These are phyloP conservation scores for Tylopilus orsonianus DNA, from an alignment of 1,284 basidiomycete genomes.

Conservation along the genomic window DNA sequence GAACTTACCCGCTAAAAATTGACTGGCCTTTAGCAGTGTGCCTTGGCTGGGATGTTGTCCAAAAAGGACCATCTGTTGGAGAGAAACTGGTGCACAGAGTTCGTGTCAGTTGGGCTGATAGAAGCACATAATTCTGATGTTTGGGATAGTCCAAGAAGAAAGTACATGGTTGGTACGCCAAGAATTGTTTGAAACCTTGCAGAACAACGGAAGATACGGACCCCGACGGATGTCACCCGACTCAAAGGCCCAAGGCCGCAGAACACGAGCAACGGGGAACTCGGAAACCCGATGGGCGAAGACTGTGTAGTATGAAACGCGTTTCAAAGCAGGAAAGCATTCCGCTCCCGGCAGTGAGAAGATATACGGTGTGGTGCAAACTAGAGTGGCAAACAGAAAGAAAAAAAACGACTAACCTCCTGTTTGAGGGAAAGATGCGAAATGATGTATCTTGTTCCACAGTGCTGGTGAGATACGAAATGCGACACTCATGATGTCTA, in stretches of 20 bases:
- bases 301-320: not conserved
- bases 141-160: too few relatives aligned
- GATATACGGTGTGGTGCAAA: not conserved
- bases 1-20: slow-evolving; percentile 29
- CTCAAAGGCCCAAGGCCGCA: not conserved
- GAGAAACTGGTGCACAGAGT: slow-evolving; percentile 21
- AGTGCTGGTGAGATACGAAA: slow-evolving; percentile 79
- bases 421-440: slow-evolving; percentile 91
- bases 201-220: too few relatives aligned
- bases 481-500: slow-evolving; percentile 26
- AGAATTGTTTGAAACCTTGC: too few relatives aligned
- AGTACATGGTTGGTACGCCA: not conserved
- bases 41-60: slow-evolving; percentile 36
- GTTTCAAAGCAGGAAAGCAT: not conserved
- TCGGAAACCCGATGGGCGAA: not conserved
- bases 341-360: not conserved
- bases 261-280: not conserved
- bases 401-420: slow-evolving; percentile 71
- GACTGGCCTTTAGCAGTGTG: slow-evolving; percentile 33
- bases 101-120: slow-evolving; percentile 11
- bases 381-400: slow-evolving; percentile 45
- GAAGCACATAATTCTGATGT: too few relatives aligned
- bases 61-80: slow-evolving; percentile 37
- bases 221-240: too few relatives aligned
- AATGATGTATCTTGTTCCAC: slow-evolving; percentile 93